Conservation (phyloP, 164 flowering plant genomes). For the Platanus orientalis region DNA sequence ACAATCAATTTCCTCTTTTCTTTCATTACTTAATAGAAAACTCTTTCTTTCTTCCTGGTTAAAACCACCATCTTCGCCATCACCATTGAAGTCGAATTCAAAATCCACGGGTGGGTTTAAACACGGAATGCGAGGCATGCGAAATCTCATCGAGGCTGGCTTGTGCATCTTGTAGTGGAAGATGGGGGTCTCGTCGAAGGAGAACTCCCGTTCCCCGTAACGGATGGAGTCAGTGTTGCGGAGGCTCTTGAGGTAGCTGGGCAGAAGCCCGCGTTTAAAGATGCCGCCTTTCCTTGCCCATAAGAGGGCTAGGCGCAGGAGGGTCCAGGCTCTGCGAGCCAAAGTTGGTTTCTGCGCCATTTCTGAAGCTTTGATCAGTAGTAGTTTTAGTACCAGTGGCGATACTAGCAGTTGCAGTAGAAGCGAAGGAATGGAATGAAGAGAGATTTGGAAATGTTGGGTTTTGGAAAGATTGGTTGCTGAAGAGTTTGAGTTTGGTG, state of each 20-base stretch:
- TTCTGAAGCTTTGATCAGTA: not conserved
- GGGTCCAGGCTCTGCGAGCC: conserved; percentile 54
- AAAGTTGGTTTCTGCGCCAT: conserved; percentile 32
- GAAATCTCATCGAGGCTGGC: conserved; percentile 28
- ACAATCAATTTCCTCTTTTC: too few species aligned
- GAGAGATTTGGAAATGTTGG: not conserved
- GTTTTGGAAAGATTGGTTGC: not conserved
- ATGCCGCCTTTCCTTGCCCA: conserved; percentile 80
- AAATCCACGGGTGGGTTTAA: conserved; percentile 26
- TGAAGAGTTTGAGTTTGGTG: not conserved
- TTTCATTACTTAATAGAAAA: too few species aligned
- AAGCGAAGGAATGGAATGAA: not conserved
- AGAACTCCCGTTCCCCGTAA: conserved; percentile 66
- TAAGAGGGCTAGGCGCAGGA: conserved; percentile 56
- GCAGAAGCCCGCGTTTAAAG: conserved; percentile 39
- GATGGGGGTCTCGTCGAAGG: conserved; percentile 76
- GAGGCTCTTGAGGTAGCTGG: conserved; percentile 41
- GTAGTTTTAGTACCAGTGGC: not conserved
- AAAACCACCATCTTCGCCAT: too few species aligned
- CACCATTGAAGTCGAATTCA: not conserved
- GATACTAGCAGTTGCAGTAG: not conserved
- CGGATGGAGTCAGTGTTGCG: conserved; percentile 19
- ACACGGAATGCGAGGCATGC: not conserved
- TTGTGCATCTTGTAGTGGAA: conserved; percentile 57
- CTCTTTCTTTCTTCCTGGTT: too few species aligned